Evolutionary conservation across 768 basidiomycete genomes (phyloP).

Genomic region (Leccinum obscurum): DNA sequence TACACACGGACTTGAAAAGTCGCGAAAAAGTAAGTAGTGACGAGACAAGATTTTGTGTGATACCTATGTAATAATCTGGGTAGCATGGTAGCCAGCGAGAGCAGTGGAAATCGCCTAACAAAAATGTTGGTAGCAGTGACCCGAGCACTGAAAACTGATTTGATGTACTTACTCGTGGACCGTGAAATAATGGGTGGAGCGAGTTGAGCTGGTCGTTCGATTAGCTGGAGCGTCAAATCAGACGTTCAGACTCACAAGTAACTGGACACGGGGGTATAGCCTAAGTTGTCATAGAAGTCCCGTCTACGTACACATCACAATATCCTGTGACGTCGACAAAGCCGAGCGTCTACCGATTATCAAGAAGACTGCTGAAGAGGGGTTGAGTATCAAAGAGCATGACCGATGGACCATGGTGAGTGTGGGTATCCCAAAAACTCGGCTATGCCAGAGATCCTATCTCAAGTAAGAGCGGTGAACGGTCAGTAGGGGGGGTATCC

Average conservation of each 20-base stretch:
- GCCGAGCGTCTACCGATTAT: slow-evolving; percentile 51
- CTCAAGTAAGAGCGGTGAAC: slow-evolving; percentile 52
- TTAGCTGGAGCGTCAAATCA: slow-evolving; percentile 39
- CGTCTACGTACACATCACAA: slow-evolving; percentile 58
- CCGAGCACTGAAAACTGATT: not conserved
- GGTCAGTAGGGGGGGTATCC: slow-evolving; percentile 46
- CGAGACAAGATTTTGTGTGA: not conserved
- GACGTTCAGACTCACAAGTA: too few species aligned
- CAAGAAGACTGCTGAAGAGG: slow-evolving; percentile 52
- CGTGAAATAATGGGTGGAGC: slow-evolving; percentile 59
- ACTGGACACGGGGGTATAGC: too few species aligned
- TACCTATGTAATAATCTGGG: slow-evolving; percentile 9
- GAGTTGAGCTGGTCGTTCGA: slow-evolving; percentile 42
- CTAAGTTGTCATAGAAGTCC: slow-evolving; percentile 15
- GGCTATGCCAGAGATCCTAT: slow-evolving; percentile 40
- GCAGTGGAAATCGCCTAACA: slow-evolving; percentile 50
- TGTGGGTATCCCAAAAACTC: not conserved
- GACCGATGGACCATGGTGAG: slow-evolving; percentile 37
- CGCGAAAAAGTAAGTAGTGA: not conserved
- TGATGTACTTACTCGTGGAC: slow-evolving; percentile 52
- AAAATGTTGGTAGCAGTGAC: slow-evolving; percentile 37
- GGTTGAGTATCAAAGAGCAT: slow-evolving; percentile 57
- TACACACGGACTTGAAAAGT: too few species aligned
- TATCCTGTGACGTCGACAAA: slow-evolving; percentile 61
- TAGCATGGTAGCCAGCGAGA: slow-evolving; percentile 31